Evolutionary conservation across 208 protist genomes (phyloP), one percentile per base, ranked within the genome.

Genomic region (Angomonas desouzai): DNA sequence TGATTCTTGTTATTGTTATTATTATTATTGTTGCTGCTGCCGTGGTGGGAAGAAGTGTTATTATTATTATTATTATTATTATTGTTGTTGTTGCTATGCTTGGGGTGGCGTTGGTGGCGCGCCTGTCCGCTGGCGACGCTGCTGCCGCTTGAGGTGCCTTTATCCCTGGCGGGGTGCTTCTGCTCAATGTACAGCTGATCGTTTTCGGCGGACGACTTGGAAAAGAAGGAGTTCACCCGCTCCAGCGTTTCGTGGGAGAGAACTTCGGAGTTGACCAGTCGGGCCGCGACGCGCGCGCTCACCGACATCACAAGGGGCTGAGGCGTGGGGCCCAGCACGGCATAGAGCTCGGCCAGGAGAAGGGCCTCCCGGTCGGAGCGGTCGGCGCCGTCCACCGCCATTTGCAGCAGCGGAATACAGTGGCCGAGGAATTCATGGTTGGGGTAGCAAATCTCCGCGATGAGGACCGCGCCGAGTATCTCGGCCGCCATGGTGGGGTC

Each of bases 401-500:
- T 60, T 48, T 74, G 77, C 33, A 92, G 68, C 7, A 92, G 64
- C 32, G 74, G 70, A 28, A 94, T 68, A 68, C 74, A 73, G 56
- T 84, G 65, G 57, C 89, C 81, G 1, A 87, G 53, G 22, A 82
- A 77, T 1, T 68, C 64, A 13, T 63, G 34, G 48, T 69, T 57
- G 63, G 67, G 27, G 34, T 60, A 72, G 68, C 51, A 85, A 22
- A 79, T 55, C 77, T 86, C 81, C n/a, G 87, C 82, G 45, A 88
- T 66, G 36, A 91, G 58, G 7, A 91, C 61, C 38, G 77, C 81
- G 63, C 79, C 88, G 18, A 91, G 29, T 43, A 94, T 68, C 62
- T 91, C 87, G 3, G 84, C 70, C 1, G 76, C 80, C 16, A 82
- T 33, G 7, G 80, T 79, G 3, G 81, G 69, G 62, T 85, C 77